Evolutionary conservation across 2,329 filamentous ascomycete genomes (phyloP), one percentile per base, ranked within the genome.

Genomic region (Fusarium staphyleae): DNA sequence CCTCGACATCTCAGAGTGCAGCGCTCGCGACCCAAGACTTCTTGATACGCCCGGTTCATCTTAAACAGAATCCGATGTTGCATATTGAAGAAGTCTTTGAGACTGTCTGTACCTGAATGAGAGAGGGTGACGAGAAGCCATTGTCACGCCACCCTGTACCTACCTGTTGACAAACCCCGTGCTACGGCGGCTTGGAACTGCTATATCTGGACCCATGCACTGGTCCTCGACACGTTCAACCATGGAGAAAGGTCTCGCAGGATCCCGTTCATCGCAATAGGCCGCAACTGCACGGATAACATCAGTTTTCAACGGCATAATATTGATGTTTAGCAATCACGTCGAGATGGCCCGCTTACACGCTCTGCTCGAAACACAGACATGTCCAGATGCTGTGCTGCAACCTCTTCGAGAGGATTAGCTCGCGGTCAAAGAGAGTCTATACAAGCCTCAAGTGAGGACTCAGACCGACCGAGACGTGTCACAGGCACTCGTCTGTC

Each of bases 21-120:
- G 14, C 19, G 19, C 22, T 24, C 30, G 4, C n/a, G 5, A 26
- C 19, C 42, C 32, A 26, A 36, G 32, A 45, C 42, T 18, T 45
- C 26, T 36, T 28, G 33, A 46, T 33, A 46, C 43, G 15, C 19
- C 33, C n/a, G n/a, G n/a, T n/a, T n/a, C n/a, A n/a, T n/a, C n/a
- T n/a, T n/a, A n/a, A n/a, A n/a, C 43, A 14, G 15, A 13, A n/a
- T 14, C 18, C 16, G 33, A 5, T 29, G 43, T 36, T 13, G 33
- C 43, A 46, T 15, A 9, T 29, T 36, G 6, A 29, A 22, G 24
- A 13, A n/a, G 11, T 24, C 42, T 34, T 35, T 19, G 32, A 35
- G 19, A 34, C 42, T 19, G n/a, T 24, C 14, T n/a, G 42, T 34
- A 15, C 33, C 30, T 44, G 42, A 14, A 13, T 5, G 18, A 19